phyloP scores from a whole-genome alignment of 2,329 filamentous ascomycete genomes.

The Zarea fungicola region DNA sequence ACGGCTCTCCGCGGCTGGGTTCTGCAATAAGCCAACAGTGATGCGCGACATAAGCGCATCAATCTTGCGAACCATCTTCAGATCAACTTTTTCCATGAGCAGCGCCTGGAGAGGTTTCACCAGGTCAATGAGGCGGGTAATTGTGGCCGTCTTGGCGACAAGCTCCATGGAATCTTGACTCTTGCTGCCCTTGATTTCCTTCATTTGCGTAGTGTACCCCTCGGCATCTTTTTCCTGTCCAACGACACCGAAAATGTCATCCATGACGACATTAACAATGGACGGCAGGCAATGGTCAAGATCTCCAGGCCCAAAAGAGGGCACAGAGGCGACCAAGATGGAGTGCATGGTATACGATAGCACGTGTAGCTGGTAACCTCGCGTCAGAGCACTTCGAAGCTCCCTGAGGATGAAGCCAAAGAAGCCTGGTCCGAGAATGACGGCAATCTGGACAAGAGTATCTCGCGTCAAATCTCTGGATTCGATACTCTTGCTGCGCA shows the following conservation, averaged over 20 bases:
- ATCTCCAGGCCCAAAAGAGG: slow-evolving; percentile 72
- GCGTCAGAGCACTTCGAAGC: slow-evolving; percentile 71
- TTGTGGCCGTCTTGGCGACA: slow-evolving; percentile 74
- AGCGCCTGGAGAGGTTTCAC: slow-evolving; percentile 73
- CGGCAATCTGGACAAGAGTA: slow-evolving; percentile 78
- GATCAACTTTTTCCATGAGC: slow-evolving; percentile 75
- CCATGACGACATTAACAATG: slow-evolving; percentile 84
- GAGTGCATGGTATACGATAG: slow-evolving; percentile 93
- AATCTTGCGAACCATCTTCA: slow-evolving; percentile 80
- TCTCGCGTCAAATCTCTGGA: slow-evolving; percentile 86
- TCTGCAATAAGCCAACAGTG: slow-evolving; percentile 75
- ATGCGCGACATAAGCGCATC: slow-evolving; percentile 84
- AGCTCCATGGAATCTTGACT: slow-evolving; percentile 97
- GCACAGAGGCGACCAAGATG: slow-evolving; percentile 70
- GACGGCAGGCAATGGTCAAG: slow-evolving; percentile 80
- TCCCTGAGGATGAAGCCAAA: slow-evolving; percentile 94
- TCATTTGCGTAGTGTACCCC: slow-evolving; percentile 91
- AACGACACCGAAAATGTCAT: slow-evolving; percentile 89
- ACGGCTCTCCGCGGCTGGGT: slow-evolving; percentile 69
- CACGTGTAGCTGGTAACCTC: slow-evolving; percentile 91
- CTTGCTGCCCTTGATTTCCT: slow-evolving; percentile 96
- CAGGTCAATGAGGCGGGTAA: slow-evolving; percentile 67
- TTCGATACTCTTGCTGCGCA: slow-evolving; percentile 83
- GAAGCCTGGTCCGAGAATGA: slow-evolving; percentile 73
- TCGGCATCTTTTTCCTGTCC: slow-evolving; percentile 97